phyloP scores from a whole-genome alignment of 257 asterid genomes.

The Coffea canephora region DNA sequence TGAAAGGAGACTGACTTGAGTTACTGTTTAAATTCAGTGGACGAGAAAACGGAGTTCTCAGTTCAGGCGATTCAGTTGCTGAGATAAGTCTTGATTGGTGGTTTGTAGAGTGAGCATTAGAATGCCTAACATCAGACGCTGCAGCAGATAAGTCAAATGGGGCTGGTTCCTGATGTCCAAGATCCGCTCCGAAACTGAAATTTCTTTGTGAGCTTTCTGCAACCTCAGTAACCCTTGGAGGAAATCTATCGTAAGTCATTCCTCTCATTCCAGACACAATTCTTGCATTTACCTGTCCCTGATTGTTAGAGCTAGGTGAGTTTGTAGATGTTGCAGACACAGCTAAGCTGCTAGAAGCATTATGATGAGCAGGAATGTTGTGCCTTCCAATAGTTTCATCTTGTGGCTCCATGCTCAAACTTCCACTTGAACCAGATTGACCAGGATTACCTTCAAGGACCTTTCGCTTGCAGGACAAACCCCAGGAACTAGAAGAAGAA shows the following conservation, averaged over 20 bases:
- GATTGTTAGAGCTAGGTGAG: slow-evolving; percentile 36
- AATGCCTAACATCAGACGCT: slow-evolving; percentile 40
- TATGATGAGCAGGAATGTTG: slow-evolving; percentile 35
- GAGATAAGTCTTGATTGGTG: slow-evolving; percentile 31
- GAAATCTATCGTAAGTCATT: slow-evolving; percentile 35
- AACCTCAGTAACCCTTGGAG: slow-evolving; percentile 38
- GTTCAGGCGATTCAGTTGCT: slow-evolving; percentile 34
- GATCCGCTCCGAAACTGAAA: slow-evolving; percentile 30
- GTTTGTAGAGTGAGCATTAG: slow-evolving; percentile 31
- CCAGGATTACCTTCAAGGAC: slow-evolving; percentile 75
- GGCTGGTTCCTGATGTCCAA: slow-evolving; percentile 45
- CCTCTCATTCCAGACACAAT: slow-evolving; percentile 35
- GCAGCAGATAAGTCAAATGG: slow-evolving; percentile 35
- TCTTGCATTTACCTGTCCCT: slow-evolving; percentile 45
- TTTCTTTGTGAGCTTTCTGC: slow-evolving; percentile 48
- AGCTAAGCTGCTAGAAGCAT: slow-evolving; percentile 41
- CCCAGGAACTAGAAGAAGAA: slow-evolving; percentile 61
- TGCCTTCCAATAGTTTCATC: slow-evolving; percentile 40
- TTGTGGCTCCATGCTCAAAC: slow-evolving; percentile 55
- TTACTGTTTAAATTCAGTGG: slow-evolving; percentile 33
- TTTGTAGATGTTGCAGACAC: slow-evolving; percentile 39
- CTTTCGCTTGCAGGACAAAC: slow-evolving; percentile 81
- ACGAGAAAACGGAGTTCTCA: slow-evolving; percentile 36
- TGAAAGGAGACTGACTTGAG: slow-evolving; percentile 40
- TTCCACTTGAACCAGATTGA: slow-evolving; percentile 55